Percentiles rank a stretch among this genome's conserved stretches.
phyloP scores from a whole-genome alignment of 192 early-diverging fungal species.

The Linnemannia elongata region DNA sequence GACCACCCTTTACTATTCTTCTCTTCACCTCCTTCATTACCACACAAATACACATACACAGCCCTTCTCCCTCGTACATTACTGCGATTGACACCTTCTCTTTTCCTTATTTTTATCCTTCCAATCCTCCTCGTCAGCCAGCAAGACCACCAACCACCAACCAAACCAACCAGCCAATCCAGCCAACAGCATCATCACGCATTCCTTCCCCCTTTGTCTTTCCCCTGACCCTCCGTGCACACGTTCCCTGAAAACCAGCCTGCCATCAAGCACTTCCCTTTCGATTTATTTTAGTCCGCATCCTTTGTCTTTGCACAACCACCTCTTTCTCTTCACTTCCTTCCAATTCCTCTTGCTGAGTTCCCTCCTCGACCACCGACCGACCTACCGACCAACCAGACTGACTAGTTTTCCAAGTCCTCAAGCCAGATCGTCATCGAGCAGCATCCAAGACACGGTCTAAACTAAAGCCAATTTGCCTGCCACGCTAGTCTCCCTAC shows the following conservation, averaged over 20 bases:
- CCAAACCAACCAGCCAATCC: not conserved
- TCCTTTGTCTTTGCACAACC: not conserved
- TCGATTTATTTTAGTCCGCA: constrained; percentile 2
- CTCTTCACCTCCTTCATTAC: not conserved
- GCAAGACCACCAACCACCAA: not conserved
- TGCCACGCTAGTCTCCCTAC: too few relatives aligned
- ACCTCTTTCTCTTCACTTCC: not conserved
- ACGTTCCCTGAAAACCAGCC: not conserved
- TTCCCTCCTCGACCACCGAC: not conserved
- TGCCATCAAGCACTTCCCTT: not conserved
- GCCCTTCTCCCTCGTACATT: not conserved
- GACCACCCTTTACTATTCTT: not conserved
- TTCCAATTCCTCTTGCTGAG: not conserved
- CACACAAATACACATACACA: constrained; percentile 1
- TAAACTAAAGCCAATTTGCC: not conserved
- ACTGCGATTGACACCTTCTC: not conserved
- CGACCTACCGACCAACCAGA: too few relatives aligned
- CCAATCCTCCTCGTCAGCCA: not conserved
- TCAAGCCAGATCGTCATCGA: constrained; percentile 5
- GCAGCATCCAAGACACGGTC: not conserved
- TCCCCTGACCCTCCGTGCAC: constrained; percentile 6
- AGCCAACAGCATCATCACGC: constrained; percentile 8
- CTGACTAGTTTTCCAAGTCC: not conserved
- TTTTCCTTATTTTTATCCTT: not conserved
- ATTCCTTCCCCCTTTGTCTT: not conserved